Evolutionary conservation across 2,329 filamentous ascomycete species (phyloP).

Genomic region (Chaetomium sp.): DNA sequence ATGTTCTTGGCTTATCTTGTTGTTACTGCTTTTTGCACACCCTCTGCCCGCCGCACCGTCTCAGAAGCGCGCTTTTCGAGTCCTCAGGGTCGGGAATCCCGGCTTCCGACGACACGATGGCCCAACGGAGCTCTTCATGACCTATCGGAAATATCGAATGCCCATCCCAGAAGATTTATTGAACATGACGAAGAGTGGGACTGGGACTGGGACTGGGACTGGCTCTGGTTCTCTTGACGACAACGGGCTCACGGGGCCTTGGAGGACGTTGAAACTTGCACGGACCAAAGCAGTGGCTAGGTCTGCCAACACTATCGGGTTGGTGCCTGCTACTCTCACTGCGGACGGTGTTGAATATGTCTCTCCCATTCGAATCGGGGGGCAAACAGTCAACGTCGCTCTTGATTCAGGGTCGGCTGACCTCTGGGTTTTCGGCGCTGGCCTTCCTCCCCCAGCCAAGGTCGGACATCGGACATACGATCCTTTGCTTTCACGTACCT

Average conservation of each 20-base stretch:
- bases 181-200: conserved; percentile 26
- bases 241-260: conserved; percentile 20
- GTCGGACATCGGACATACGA: conserved; percentile 43
- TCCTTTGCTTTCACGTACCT: conserved; percentile 31
- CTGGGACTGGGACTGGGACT: background rate
- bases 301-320: conserved; percentile 36
- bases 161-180: conserved; percentile 38
- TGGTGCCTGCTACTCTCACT: conserved; percentile 59
- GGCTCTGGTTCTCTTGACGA: background rate
- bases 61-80: conserved; percentile 54
- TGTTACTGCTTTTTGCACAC: conserved; percentile 36
- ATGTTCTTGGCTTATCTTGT: conserved; percentile 11
- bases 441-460: conserved; percentile 40
- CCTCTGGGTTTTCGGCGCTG: conserved; percentile 66
- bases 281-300: conserved; percentile 11
- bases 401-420: conserved; percentile 74
- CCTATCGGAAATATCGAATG: conserved; percentile 63
- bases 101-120: conserved; percentile 51
- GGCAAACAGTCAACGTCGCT: conserved; percentile 61
- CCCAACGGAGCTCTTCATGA: conserved; percentile 55
- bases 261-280: background rate
- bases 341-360: conserved; percentile 64
- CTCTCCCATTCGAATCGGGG: conserved; percentile 61
- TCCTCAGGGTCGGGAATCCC: conserved; percentile 51
- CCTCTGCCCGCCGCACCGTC: conserved; percentile 40